A percentile compares a stretch with the other conserved stretches of the same genome.
phyloP scores from a whole-genome alignment of 257 asterid species.

The Ligustrum vulgare region DNA sequence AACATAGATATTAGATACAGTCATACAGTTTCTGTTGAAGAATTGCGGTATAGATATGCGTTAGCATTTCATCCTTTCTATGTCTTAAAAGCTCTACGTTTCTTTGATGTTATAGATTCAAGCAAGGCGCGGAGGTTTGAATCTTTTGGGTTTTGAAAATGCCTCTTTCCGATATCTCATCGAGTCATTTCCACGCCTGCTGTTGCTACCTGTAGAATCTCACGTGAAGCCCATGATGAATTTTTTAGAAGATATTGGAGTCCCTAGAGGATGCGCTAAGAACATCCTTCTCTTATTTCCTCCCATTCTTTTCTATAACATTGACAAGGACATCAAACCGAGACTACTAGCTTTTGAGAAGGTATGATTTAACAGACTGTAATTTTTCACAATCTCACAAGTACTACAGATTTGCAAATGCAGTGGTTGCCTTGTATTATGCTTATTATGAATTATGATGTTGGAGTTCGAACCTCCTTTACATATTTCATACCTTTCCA shows the following conservation, averaged over 20 bases:
- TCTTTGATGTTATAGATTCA: slow-evolving; percentile 52
- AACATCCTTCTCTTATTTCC: slow-evolving; percentile 68
- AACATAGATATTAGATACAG: too few relatives aligned
- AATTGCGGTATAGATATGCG: background rate
- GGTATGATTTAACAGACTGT: slow-evolving; percentile 38
- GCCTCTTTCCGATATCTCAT: slow-evolving; percentile 70
- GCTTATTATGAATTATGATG: slow-evolving; percentile 9
- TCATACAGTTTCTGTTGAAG: slow-evolving; percentile 2
- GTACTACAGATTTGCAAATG: slow-evolving; percentile 11
- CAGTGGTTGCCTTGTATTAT: slow-evolving; percentile 11
- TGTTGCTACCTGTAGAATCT: slow-evolving; percentile 56
- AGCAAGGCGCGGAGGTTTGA: slow-evolving; percentile 95
- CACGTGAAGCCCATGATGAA: slow-evolving; percentile 54
- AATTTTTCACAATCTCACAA: slow-evolving; percentile 2
- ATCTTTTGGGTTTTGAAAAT: slow-evolving; percentile 52
- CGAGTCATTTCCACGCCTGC: slow-evolving; percentile 88
- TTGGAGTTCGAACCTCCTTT: background rate
- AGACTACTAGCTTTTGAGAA: slow-evolving; percentile 54
- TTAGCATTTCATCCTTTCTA: background rate
- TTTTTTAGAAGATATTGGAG: slow-evolving; percentile 64
- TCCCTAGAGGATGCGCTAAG: slow-evolving; percentile 51
- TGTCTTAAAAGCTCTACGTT: background rate
- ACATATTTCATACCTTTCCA: background rate
- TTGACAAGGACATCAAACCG: slow-evolving; percentile 70
- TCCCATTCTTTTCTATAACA: slow-evolving; percentile 60